Percentiles rank a stretch among this genome's conserved stretches.
Evolutionary conservation across 1,284 basidiomycete genomes (phyloP).

Genomic region (Peniophora sp.): DNA sequence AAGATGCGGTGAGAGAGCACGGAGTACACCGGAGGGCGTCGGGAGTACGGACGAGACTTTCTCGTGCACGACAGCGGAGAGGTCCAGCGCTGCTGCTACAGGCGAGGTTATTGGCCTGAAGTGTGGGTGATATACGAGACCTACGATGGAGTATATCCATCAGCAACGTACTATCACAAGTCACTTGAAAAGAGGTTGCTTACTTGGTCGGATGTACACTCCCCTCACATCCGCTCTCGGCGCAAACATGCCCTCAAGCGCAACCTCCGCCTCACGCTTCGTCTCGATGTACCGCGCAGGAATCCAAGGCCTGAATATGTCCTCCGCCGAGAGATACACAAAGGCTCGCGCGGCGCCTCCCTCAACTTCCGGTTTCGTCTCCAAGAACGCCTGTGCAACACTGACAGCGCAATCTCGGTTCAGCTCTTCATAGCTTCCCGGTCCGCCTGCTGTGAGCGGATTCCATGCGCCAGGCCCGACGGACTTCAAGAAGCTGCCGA

Average conservation of each 20-base stretch:
- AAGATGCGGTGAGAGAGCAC: conserved; percentile 35
- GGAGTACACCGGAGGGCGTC: conserved; percentile 53
- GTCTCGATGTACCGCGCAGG: conserved; percentile 81
- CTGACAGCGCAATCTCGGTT: conserved; percentile 89
- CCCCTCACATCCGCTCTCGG: conserved; percentile 41
- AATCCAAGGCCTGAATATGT: conserved; percentile 83
- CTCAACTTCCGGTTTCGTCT: conserved; percentile 24
- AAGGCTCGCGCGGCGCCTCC: conserved; percentile 57
- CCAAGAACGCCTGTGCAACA: conserved; percentile 67
- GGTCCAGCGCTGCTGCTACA: conserved; percentile 77
- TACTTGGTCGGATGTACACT: conserved; percentile 82
- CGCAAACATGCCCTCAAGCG: conserved; percentile 46
- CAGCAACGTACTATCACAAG: conserved; percentile 9
- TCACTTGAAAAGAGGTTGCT: conserved; percentile 20
- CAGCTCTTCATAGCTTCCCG: conserved; percentile 65
- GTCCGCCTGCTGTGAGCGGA: conserved; percentile 49
- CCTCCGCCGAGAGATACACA: conserved; percentile 92
- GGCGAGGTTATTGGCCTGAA: conserved; percentile 83
- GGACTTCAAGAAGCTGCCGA: conserved; percentile 35
- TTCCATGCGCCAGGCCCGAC: conserved; percentile 35
- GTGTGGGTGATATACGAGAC: conserved; percentile 94
- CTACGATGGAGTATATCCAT: conserved; percentile 32
- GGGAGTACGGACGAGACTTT: conserved; percentile 51
- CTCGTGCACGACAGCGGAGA: conserved; percentile 63
- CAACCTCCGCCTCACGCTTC: conserved; percentile 83